Evolutionary conservation across 495 filamentous ascomycete species (phyloP).

Genomic region (Aspergillus campestris): DNA sequence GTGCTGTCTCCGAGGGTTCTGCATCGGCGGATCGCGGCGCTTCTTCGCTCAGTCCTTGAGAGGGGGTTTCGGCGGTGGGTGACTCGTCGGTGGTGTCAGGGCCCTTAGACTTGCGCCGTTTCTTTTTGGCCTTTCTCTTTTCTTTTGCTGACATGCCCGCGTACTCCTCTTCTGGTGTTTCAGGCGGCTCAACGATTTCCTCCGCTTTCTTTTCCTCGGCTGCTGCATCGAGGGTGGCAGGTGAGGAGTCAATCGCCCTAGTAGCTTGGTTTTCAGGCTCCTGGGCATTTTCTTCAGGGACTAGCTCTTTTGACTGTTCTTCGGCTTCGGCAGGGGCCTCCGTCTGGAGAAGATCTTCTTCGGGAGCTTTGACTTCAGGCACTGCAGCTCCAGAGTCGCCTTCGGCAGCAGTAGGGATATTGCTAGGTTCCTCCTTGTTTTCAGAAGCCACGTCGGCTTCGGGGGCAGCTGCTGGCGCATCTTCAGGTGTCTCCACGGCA

Average conservation of each 20-base stretch:
- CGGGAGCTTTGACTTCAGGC: background rate
- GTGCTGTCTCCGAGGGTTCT: constrained; percentile 24
- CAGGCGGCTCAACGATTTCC: constrained; percentile 5
- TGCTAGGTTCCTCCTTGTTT: background rate
- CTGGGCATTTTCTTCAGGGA: background rate
- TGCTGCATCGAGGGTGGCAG: constrained; percentile 2
- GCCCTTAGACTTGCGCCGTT: constrained; percentile 31
- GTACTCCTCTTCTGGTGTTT: constrained; percentile 17
- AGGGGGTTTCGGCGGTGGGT: constrained; percentile 7
- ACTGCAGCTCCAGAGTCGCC: background rate
- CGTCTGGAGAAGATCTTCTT: background rate
- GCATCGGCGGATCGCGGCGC: constrained; percentile 10
- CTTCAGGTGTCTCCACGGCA: constrained; percentile 13
- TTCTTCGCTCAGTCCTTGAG: constrained; percentile 7
- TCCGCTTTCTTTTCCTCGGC: constrained; percentile 10
- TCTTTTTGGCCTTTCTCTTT: constrained; percentile 39
- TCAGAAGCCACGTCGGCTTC: constrained; percentile 4
- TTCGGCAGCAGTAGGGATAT: background rate
- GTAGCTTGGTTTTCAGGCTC: constrained; percentile 6
- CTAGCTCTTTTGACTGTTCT: background rate
- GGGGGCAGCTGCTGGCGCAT: constrained; percentile 1
- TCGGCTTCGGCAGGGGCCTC: no score
- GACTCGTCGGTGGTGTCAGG: constrained; percentile 9
- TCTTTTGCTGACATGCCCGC: constrained; percentile 26
- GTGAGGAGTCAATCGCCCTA: constrained; percentile 4